These are phyloP conservation scores for Aspergillus fischeri DNA, from an alignment of 2,329 filamentous ascomycete genomes.

Conservation along the genomic window DNA sequence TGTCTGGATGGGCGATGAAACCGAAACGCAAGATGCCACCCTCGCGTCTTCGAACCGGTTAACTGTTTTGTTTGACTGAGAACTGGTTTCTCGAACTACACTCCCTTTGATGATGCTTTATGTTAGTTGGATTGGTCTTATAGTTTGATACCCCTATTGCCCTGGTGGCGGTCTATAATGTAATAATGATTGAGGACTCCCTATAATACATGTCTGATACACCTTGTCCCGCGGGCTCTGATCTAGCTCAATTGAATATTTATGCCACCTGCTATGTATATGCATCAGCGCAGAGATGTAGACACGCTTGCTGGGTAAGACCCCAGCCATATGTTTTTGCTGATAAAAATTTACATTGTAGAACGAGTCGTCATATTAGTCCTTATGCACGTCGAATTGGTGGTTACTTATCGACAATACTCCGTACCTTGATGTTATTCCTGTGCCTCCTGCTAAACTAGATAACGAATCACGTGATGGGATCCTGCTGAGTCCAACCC, in stretches of 20 bases:
- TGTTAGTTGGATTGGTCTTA: background rate
- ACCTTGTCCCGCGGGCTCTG: background rate
- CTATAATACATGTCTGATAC: background rate
- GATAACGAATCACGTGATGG: background rate
- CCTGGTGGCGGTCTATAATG: constrained; percentile 16
- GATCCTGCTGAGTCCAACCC: background rate
- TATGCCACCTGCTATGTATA: background rate
- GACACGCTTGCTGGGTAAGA: background rate
- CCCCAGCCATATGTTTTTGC: background rate
- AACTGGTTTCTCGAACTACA: background rate
- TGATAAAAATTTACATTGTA: background rate
- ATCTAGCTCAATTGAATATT: background rate
- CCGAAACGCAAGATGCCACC: constrained; percentile 25
- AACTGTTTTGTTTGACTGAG: constrained; percentile 1
- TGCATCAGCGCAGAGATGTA: background rate
- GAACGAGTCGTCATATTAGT: no score
- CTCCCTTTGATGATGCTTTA: background rate
- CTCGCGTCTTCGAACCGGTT: background rate
- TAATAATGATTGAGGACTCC: constrained; percentile 7
- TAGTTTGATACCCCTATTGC: constrained; percentile 10
- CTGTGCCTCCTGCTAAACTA: background rate
- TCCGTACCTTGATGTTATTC: no score
- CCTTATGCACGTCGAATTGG: background rate
- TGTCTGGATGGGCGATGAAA: constrained; percentile 59
- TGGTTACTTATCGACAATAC: background rate